These are phyloP conservation scores for Rhinocladiella mackenziei DNA, from an alignment of 2,329 filamentous ascomycete species.

Conservation along the genomic window DNA sequence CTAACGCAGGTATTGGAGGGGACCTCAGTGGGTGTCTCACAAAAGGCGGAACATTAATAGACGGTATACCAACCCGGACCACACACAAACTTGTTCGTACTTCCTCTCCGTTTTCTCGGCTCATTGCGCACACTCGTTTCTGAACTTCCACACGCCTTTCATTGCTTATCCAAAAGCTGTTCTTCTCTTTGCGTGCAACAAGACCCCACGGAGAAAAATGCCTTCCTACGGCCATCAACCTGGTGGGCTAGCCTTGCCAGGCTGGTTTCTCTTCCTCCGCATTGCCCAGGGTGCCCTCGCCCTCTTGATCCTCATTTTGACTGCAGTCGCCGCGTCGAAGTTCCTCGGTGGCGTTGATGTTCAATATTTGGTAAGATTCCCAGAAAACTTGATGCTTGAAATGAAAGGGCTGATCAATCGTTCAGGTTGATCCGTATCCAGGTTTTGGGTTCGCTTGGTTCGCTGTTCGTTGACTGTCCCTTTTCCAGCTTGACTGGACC, in stretches of 20 bases:
- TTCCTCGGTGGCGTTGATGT: conserved; percentile 1
- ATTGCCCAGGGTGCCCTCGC: conserved; percentile 63
- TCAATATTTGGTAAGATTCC: conserved; percentile 2
- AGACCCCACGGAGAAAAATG: no score
- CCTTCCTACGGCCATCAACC: no score
- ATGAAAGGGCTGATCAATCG: neutral
- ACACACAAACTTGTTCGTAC: no score
- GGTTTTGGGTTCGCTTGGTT: conserved; percentile 14
- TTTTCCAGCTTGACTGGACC: neutral
- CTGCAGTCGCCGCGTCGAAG: conserved; percentile 39
- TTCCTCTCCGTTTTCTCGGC: no score
- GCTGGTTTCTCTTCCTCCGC: conserved; percentile 57
- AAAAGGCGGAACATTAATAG: no score
- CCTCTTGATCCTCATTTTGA: conserved; percentile 70
- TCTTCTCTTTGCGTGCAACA: no score
- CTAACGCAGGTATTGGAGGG: no score
- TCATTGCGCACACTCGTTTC: no score
- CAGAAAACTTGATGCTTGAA: neutral
- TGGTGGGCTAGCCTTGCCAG: conserved; percentile 1
- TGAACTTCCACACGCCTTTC: no score
- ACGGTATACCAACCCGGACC: no score
- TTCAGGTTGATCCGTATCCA: neutral
- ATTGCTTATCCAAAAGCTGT: no score
- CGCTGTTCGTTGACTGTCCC: conserved; percentile 2
- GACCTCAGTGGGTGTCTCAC: no score